phyloP scores from a whole-genome alignment of 768 basidiomycete genomes.

The Suillus occidentalis region DNA sequence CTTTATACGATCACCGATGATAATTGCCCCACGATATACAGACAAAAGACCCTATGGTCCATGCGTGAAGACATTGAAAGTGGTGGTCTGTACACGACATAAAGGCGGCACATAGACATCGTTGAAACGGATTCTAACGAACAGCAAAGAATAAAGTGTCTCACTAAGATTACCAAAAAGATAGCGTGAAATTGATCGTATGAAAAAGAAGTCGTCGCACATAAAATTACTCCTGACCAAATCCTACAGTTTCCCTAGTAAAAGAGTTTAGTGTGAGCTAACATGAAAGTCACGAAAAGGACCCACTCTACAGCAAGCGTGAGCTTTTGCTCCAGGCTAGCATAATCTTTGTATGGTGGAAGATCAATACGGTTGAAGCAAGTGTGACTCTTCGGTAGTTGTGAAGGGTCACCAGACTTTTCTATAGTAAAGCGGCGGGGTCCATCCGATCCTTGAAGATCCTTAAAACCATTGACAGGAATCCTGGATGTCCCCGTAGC shows the following conservation, averaged over 20 bases:
- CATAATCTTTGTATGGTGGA: constrained; percentile 97
- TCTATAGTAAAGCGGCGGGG: constrained; percentile 98
- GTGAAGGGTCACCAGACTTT: constrained; percentile 95
- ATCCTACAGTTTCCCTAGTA: constrained; percentile 85
- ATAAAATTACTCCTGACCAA: constrained; percentile 80
- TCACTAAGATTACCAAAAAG: constrained; percentile 30
- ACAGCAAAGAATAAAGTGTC: constrained; percentile 18
- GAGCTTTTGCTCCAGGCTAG: constrained; percentile 90
- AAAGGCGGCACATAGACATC: neutral
- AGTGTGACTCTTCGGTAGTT: constrained; percentile 93
- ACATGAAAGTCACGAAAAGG: constrained; percentile 9
- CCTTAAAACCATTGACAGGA: constrained; percentile 98
- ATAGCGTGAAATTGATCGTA: constrained; percentile 23
- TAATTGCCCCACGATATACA: neutral
- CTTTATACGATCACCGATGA: neutral
- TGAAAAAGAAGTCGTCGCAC: constrained; percentile 2
- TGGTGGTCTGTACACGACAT: neutral
- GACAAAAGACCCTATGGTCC: neutral
- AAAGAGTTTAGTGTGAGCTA: constrained; percentile 16
- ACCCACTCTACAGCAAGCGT: constrained; percentile 92
- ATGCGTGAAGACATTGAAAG: neutral
- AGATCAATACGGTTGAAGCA: constrained; percentile 98
- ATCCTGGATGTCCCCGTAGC: constrained; percentile 96
- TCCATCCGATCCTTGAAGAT: constrained; percentile 96
- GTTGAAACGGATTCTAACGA: neutral